These are phyloP conservation scores for Glarea lozoyensis DNA, from an alignment of 495 filamentous ascomycete genomes.

Conservation along the genomic window DNA sequence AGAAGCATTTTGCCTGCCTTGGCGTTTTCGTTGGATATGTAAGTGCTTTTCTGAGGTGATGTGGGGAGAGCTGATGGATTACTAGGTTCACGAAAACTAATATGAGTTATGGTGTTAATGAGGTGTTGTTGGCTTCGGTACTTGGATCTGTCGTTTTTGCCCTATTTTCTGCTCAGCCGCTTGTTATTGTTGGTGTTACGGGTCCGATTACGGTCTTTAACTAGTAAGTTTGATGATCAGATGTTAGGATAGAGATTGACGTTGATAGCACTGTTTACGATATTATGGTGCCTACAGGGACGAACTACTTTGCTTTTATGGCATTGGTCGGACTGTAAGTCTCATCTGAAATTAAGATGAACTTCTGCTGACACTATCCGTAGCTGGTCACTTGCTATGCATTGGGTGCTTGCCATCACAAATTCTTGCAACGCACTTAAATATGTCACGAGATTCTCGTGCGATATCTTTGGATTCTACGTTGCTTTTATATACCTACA, in stretches of 20 bases:
- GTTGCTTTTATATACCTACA: slow-evolving; percentile 82
- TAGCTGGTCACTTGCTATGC: slow-evolving; percentile 67
- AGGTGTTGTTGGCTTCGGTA: slow-evolving; percentile 71
- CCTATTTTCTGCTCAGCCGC: slow-evolving; percentile 64
- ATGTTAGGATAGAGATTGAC: slow-evolving; percentile 4
- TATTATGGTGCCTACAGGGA: slow-evolving; percentile 62
- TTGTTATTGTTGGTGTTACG: slow-evolving; percentile 87
- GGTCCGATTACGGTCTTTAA: slow-evolving; percentile 85
- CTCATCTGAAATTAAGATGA: slow-evolving; percentile 17
- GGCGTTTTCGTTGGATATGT: slow-evolving; percentile 83
- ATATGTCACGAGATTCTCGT: slow-evolving; percentile 78
- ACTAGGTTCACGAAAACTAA: slow-evolving; percentile 55
- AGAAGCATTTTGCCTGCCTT: slow-evolving; percentile 69
- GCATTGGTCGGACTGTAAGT: slow-evolving; percentile 63
- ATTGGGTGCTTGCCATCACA: slow-evolving; percentile 69
- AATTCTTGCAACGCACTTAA: slow-evolving; percentile 73
- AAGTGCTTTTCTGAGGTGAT: slow-evolving; percentile 20
- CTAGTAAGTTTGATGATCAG: slow-evolving; percentile 36
- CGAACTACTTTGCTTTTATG: slow-evolving; percentile 76
- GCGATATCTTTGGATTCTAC: slow-evolving; percentile 84
- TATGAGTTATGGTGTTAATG: slow-evolving; percentile 76
- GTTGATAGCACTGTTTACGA: slow-evolving; percentile 59
- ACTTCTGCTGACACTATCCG: slow-evolving; percentile 15
- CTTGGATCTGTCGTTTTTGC: slow-evolving; percentile 71
- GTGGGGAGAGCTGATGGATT: background rate